Base-by-base conservation (phyloP, 257 asterid species). In the Solanum medicagineum region DNA sequence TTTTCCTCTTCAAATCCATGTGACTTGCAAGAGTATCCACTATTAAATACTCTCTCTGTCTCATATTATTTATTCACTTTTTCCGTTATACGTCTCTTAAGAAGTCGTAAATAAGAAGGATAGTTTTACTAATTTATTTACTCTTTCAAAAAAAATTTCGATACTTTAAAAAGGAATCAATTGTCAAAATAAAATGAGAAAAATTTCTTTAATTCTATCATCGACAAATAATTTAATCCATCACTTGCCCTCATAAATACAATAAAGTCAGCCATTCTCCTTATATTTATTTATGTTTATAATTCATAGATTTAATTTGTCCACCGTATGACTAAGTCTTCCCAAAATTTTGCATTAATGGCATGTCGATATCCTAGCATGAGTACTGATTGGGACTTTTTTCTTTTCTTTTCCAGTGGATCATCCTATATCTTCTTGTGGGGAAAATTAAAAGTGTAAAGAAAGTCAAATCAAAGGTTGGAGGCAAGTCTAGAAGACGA, bases 51-150 rank as follows among this genome's bases (percentile, higher is more conserved):
- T 73, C 12, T 26, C 4, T 20, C 1, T 0, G 7, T 57, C 7
- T 10, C 6, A 59, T 20, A 59, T 20, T 59, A 20, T 1, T 59
- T 59, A 19, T 59, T 20, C 26, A 20, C 1, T 0, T 0, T 59
- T 3, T 20, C 3, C 0, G 0, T 6, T 20, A 20, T 5, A 8
- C 1, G 8, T 20, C 3, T 0, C 2, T 42, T 6, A 42, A 42
- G 6, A 42, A 42, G 0, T 42, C 47, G 0, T 42, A 42, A 42
- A 42, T 42, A 42, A 42, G 5, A 42, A 42, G 7, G 8, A 42
- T 6, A 42, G 9, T 42, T 42, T 4, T 6, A 42, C 45, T 42
- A 42, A 42, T 42, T 42, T 42, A 42, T 7, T 42, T 29, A 29
- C 2, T 29, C 45, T 5, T 42, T 42, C 7, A 7, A 42, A 7